Evolutionary conservation across 768 basidiomycete genomes (phyloP).

Genomic region (Boletellus ananiceps): DNA sequence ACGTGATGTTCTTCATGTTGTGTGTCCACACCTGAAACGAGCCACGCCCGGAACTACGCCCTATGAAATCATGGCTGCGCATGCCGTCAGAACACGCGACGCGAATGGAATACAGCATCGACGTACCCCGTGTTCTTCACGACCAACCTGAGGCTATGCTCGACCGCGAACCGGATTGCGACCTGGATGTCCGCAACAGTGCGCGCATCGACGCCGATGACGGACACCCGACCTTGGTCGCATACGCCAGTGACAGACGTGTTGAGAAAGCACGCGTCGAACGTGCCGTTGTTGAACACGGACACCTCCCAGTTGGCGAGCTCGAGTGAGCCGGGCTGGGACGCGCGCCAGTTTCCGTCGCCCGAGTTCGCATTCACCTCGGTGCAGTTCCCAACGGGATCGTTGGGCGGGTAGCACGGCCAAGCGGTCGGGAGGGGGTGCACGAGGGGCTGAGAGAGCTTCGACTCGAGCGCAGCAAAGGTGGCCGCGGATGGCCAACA

Average conservation of each 20-base stretch:
- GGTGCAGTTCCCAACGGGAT: conserved; percentile 37
- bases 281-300: conserved; percentile 41
- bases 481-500: conserved; percentile 15
- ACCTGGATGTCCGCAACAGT: conserved; percentile 23
- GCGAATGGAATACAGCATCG: background rate
- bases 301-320: conserved; percentile 32
- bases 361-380: conserved; percentile 24
- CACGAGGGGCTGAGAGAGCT: conserved; percentile 14
- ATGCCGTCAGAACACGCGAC: background rate
- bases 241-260: conserved; percentile 25
- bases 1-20: conserved; percentile 37
- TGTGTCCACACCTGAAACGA: conserved; percentile 43
- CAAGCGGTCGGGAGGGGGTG: conserved; percentile 16
- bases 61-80: conserved; percentile 37
- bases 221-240: conserved; percentile 23
- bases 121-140: conserved; percentile 29
- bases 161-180: conserved; percentile 22
- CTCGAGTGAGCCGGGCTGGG: conserved; percentile 41
- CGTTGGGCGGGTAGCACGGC: conserved; percentile 9
- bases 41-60: conserved; percentile 36
- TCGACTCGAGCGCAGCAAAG: conserved; percentile 11
- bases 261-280: conserved; percentile 33
- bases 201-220: conserved; percentile 23
- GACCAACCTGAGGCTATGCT: conserved; percentile 19
- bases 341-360: conserved; percentile 39